Conservation (phyloP, 2,329 filamentous ascomycete species). For the Xylaria sp. region DNA sequence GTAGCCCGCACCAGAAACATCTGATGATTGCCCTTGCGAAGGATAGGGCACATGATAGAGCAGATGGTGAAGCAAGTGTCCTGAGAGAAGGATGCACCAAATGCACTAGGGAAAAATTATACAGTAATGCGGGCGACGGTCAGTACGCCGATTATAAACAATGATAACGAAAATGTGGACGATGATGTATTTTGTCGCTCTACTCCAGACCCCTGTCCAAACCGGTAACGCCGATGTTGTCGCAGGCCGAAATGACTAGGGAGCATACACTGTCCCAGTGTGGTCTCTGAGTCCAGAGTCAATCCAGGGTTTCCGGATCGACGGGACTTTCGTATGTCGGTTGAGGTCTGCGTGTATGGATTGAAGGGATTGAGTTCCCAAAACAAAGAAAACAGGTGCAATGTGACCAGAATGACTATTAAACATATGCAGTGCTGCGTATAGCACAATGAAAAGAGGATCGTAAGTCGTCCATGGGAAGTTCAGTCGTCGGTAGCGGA, state of each 20-base stretch:
- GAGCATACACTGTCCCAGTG: constrained; percentile 1
- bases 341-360: constrained; percentile 17
- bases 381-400: constrained; percentile 37
- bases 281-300: constrained; percentile 24
- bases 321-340: constrained; percentile 12
- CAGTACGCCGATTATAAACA: constrained; percentile 34
- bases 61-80: constrained; percentile 11
- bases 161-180: constrained; percentile 28
- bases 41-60: constrained; percentile 6
- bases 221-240: constrained; percentile 42
- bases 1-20: constrained; percentile 1
- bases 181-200: constrained; percentile 37
- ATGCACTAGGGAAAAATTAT: constrained; percentile 38
- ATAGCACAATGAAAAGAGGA: constrained; percentile 25
- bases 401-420: constrained; percentile 37
- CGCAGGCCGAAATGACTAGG: constrained; percentile 34
- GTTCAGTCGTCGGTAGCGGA: constrained; percentile 19
- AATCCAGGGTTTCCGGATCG: constrained; percentile 21
- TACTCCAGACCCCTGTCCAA: constrained; percentile 45
- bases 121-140: constrained; percentile 38
- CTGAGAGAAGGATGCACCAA: constrained; percentile 13
- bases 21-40: neutral
- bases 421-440: constrained; percentile 42
- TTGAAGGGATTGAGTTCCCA: constrained; percentile 29
- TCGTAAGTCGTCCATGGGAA: constrained; percentile 26